Percentiles rank a stretch among this genome's conserved stretches.
Evolutionary conservation across 129 eudicot species (phyloP).

Genomic region (Flaveria sonorensis): DNA sequence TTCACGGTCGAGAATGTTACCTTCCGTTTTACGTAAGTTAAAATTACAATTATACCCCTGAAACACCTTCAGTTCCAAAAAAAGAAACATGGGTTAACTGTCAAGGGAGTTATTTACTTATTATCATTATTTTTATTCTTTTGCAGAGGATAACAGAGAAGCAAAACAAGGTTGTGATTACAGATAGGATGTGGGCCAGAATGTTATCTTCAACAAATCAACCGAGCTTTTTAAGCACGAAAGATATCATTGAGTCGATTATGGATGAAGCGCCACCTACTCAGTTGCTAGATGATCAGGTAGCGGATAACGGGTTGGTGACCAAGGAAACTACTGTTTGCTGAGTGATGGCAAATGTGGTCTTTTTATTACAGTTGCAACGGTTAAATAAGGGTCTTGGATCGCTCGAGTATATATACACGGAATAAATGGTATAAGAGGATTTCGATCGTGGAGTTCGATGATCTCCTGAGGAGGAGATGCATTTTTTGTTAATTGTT

Average conservation of each 20-base stretch:
- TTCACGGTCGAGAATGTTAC: conserved; percentile 81
- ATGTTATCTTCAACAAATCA: conserved; percentile 85
- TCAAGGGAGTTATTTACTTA: not conserved
- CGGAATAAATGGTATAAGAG: conserved; percentile 16
- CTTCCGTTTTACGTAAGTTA: conserved; percentile 80
- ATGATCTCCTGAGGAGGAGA: conserved; percentile 27
- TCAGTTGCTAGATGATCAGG: conserved; percentile 32
- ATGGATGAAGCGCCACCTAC: conserved; percentile 43
- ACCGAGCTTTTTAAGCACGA: conserved; percentile 63
- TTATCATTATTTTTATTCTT: not conserved
- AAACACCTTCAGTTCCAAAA: not conserved
- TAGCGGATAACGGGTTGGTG: conserved; percentile 31
- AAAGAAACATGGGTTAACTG: not conserved
- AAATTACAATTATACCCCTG: conserved; percentile 6
- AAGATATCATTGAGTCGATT: conserved; percentile 36
- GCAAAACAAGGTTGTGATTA: conserved; percentile 81
- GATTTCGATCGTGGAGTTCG: conserved; percentile 17
- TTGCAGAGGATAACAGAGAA: conserved; percentile 72
- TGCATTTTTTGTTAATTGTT: conserved; percentile 19
- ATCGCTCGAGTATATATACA: not conserved
- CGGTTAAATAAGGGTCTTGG: conserved; percentile 26
- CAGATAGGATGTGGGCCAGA: conserved; percentile 98
- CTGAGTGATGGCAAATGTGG: conserved; percentile 12
- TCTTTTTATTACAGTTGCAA: not conserved
- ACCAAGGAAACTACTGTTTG: conserved; percentile 26